Evolutionary conservation across 2,329 filamentous ascomycete genomes (phyloP).

Genomic region (Venturia oleaginea): DNA sequence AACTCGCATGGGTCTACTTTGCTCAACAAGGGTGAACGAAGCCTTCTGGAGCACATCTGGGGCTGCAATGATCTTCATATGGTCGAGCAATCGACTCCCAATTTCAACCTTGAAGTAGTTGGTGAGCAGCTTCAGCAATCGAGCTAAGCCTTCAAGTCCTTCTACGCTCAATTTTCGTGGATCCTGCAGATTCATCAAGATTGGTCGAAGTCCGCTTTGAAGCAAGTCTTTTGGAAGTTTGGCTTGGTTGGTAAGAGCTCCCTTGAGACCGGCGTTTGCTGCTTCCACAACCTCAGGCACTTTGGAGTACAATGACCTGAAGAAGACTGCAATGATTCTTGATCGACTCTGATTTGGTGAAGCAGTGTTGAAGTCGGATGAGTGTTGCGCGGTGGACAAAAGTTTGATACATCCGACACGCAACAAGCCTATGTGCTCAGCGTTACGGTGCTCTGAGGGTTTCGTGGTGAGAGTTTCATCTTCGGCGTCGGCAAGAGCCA

Average conservation of each 20-base stretch:
- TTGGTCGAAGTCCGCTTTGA: constrained; percentile 85
- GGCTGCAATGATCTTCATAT: constrained; percentile 85
- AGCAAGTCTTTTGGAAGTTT: constrained; percentile 93
- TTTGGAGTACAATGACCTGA: constrained; percentile 92
- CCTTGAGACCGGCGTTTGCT: constrained; percentile 81
- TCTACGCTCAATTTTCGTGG: constrained; percentile 81
- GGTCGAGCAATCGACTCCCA: constrained; percentile 81
- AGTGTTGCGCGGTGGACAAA: constrained; percentile 84
- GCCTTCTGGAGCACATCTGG: constrained; percentile 72
- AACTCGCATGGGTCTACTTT: constrained; percentile 86
- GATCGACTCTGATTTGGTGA: constrained; percentile 54
- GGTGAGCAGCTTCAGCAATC: constrained; percentile 80
- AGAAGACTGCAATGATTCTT: constrained; percentile 84
- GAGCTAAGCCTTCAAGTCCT: constrained; percentile 82
- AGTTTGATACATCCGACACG: constrained; percentile 90
- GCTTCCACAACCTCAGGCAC: constrained; percentile 88
- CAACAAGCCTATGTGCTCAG: constrained; percentile 84
- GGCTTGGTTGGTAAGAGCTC: constrained; percentile 77
- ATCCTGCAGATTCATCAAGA: constrained; percentile 94
- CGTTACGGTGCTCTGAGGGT: constrained; percentile 87
- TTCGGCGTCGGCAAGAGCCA: constrained; percentile 87
- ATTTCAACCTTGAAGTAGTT: constrained; percentile 99
- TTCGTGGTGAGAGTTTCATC: constrained; percentile 91
- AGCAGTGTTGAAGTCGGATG: constrained; percentile 79
- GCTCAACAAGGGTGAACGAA: constrained; percentile 90